Evolutionary conservation across 257 asterid species (phyloP), one percentile per base, ranked within the genome.

Genomic region (Solanum chiquidenum): DNA sequence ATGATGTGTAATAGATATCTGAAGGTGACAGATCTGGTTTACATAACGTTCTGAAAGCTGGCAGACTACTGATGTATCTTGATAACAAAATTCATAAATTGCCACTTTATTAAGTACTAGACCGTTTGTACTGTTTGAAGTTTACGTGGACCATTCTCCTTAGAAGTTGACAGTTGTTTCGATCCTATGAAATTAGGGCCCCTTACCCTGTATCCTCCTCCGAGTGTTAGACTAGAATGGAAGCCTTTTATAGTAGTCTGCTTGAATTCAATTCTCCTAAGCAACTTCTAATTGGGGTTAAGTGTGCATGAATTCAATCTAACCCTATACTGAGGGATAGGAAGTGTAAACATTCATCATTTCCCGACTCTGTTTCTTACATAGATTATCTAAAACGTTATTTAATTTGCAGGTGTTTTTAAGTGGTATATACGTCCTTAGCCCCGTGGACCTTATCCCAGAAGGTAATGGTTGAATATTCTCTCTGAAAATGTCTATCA

Each of bases 401-500:
- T 60, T 86, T 55, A 75, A 23, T 55, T 60, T 91, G 91, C 94
- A 93, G 95, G 77, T 88, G 40, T 14, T 87, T 23, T 33, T 88
- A 29, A 91, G 93, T 84, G 90, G 86, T 71, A 80, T 93, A 23
- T 93, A 93, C 60, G 92, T 91, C 79, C 90, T 93, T 72, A 93
- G 95, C 89, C 94, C 95, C 1, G 87, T 91, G 60, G 94, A 91
- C 31, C 85, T 92, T 80, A 91, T 92, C 60, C 95, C 95, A 23
- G 95, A 92, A 92, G 92, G 95, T 93, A 89, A 7, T 52, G 62
- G 38, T 68, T 85, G 31, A 34, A 49, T 58, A 33, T 34, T 69
- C 13, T 73, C 88, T 73, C 90, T 89, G n/a, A 79, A 60, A 55
- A 86, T 37, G 31, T 37, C 27, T 74, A 49, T n/a, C 20, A 33